These are phyloP conservation scores for Coemansia sp. DNA, from an alignment of 192 early-diverging fungal genomes.

Conservation along the genomic window DNA sequence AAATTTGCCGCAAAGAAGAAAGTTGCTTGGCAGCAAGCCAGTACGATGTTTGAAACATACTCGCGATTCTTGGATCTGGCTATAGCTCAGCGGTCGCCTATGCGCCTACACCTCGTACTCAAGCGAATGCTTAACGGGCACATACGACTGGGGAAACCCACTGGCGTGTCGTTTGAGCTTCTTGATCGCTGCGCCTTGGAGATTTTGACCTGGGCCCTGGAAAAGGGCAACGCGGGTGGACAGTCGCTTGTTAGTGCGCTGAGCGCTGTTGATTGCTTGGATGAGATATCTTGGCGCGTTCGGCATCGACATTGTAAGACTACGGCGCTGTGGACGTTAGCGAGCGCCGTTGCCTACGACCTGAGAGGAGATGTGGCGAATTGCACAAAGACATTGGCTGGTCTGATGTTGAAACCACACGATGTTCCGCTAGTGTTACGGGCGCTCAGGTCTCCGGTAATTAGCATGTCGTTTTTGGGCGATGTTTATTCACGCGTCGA, in stretches of 20 bases:
- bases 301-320: neutral
- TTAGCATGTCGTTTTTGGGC: neutral
- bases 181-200: constrained; percentile 14
- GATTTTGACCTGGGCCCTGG: constrained; percentile 1
- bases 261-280: constrained; percentile 3
- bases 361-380: neutral
- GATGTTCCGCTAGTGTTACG: neutral
- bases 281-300: constrained; percentile 24
- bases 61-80: constrained; percentile 17
- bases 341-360: constrained; percentile 14
- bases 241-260: neutral
- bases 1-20: constrained; percentile 18
- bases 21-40: constrained; percentile 31
- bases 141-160: constrained; percentile 7
- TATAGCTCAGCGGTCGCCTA: neutral
- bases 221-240: neutral
- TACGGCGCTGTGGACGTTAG: constrained; percentile 14
- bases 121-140: constrained; percentile 21
- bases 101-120: constrained; percentile 11
- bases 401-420: neutral
- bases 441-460: neutral
- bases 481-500: neutral
- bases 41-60: constrained; percentile 6
- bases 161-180: constrained; percentile 3
- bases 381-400: neutral